These are phyloP conservation scores for Diaporthe sp. DNA, from an alignment of 2,329 filamentous ascomycete genomes.

Conservation along the genomic window DNA sequence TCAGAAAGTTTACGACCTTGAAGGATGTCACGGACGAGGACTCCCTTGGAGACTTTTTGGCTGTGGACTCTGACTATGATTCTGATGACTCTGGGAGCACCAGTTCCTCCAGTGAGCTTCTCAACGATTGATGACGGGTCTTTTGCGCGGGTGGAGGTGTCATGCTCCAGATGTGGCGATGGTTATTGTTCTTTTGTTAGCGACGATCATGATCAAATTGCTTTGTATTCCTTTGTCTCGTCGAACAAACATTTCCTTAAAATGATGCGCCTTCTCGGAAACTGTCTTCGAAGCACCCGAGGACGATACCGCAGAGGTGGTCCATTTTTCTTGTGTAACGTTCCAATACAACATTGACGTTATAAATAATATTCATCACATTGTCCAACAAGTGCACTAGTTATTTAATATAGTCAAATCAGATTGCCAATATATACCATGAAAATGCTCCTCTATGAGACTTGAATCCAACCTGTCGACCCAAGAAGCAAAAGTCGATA, in stretches of 20 bases:
- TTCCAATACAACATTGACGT: constrained; percentile 7
- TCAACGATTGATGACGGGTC: constrained; percentile 2
- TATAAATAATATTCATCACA: not conserved
- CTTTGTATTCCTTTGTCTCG: not conserved
- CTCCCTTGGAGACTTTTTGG: not conserved
- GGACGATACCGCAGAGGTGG: no score
- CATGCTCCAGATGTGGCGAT: not conserved
- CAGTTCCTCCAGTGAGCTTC: not conserved
- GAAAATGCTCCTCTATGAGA: not conserved
- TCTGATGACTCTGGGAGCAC: constrained; percentile 12
- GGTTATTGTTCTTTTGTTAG: constrained; percentile 12
- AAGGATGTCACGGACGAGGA: constrained; percentile 19
- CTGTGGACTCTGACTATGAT: constrained; percentile 4
- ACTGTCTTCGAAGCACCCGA: not conserved
- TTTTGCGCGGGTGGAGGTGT: not conserved
- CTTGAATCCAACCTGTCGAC: not conserved
- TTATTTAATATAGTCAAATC: not conserved
- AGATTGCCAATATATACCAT: not conserved
- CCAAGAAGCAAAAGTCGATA: not conserved
- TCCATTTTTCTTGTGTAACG: not conserved
- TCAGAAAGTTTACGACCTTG: constrained; percentile 24
- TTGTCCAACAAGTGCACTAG: not conserved
- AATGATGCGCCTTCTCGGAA: not conserved
- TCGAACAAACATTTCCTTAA: not conserved
- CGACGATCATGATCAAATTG: not conserved